Conservation (phyloP, 192 early-diverging fungal species). For the Jimgerdemannia flammicorona region DNA sequence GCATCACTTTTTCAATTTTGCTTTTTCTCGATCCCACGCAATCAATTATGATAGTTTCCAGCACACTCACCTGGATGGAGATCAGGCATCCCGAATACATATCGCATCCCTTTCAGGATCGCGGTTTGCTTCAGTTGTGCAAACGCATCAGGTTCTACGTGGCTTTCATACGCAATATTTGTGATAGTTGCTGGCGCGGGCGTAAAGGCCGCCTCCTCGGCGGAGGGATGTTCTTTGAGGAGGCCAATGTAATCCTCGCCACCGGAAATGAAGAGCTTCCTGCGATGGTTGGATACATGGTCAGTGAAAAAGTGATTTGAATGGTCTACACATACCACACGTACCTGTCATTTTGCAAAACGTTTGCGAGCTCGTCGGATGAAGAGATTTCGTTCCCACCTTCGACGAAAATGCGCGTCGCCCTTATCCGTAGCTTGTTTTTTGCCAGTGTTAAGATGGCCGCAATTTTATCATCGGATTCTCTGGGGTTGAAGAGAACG, state of each 20-base stretch:
- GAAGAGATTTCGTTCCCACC: constrained; percentile 21
- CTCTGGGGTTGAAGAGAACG: constrained; percentile 33
- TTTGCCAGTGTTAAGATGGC: constrained; percentile 42
- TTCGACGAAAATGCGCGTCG: constrained; percentile 33
- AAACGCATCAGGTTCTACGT: constrained; percentile 40
- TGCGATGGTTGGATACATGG: neutral
- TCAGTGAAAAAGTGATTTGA: neutral
- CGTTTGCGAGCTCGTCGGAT: constrained; percentile 15
- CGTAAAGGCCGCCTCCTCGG: neutral
- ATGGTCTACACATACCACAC: neutral
- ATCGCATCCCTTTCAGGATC: constrained; percentile 40
- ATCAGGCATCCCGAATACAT: constrained; percentile 50
- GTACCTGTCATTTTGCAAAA: constrained; percentile 40
- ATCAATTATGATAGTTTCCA: too few relatives aligned
- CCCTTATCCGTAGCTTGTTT: constrained; percentile 53
- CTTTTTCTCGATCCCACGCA: neutral
- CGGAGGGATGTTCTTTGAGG: constrained; percentile 16
- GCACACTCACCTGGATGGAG: constrained; percentile 47
- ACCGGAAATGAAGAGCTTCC: constrained; percentile 39
- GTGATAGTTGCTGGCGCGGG: constrained; percentile 33
- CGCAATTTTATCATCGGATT: constrained; percentile 12
- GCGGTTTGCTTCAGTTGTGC: constrained; percentile 40
- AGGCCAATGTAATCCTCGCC: constrained; percentile 49
- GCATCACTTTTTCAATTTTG: neutral
- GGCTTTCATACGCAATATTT: constrained; percentile 36